phyloP scores from a whole-genome alignment of 2,329 filamentous ascomycete genomes.

The Verticillium albo-atrum region DNA sequence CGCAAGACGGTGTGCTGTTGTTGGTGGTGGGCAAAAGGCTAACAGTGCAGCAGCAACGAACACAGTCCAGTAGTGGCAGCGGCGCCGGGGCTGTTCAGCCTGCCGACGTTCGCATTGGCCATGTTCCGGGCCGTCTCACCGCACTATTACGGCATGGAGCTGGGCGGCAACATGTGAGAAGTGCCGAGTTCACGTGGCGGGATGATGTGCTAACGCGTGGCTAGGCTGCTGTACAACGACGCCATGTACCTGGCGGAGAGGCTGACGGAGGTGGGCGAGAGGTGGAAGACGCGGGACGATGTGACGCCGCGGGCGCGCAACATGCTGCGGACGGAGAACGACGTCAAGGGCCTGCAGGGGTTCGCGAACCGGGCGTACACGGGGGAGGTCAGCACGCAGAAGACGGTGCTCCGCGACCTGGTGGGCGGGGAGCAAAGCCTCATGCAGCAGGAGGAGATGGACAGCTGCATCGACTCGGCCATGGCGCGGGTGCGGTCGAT shows the following conservation, averaged over 20 bases:
- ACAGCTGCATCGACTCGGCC: conserved; percentile 48
- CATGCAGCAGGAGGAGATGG: conserved; percentile 51
- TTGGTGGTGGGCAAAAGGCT: not conserved
- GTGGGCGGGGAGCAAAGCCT: conserved; percentile 58
- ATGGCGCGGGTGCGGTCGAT: conserved; percentile 47
- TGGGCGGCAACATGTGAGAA: conserved; percentile 58
- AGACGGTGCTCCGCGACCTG: conserved; percentile 57
- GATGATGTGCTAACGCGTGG: conserved; percentile 12
- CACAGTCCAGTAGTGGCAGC: conserved; percentile 60
- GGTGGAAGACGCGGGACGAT: conserved; percentile 51
- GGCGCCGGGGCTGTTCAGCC: conserved; percentile 62
- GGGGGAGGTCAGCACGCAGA: conserved; percentile 56
- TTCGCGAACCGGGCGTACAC: conserved; percentile 60
- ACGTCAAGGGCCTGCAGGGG: conserved; percentile 52
- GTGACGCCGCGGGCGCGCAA: conserved; percentile 43
- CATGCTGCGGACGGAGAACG: conserved; percentile 55
- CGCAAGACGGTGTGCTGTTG: not conserved
- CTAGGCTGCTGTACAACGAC: conserved; percentile 65
- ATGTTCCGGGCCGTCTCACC: conserved; percentile 75
- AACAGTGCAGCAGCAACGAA: conserved; percentile 27
- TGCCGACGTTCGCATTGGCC: conserved; percentile 71
- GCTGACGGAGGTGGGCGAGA: conserved; percentile 41
- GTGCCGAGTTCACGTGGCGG: not conserved
- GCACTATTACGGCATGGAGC: conserved; percentile 63
- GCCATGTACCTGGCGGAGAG: conserved; percentile 58